These are phyloP conservation scores for Colletotrichum navitas DNA, from an alignment of 2,329 filamentous ascomycete species.

Conservation along the genomic window DNA sequence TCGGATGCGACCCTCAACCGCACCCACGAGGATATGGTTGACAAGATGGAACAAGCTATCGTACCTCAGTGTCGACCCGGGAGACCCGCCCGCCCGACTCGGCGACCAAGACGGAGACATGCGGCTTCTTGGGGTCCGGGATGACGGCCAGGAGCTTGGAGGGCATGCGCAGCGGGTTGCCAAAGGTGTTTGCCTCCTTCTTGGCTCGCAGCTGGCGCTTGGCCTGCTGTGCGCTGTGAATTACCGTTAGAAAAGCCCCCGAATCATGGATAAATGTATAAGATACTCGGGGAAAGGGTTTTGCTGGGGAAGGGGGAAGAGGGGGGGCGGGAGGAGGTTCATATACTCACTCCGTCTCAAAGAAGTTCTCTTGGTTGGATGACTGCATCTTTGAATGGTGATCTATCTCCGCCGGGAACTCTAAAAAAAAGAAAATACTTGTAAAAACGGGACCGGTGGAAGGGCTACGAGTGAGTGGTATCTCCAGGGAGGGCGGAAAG, in stretches of 20 bases:
- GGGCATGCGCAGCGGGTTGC: constrained; percentile 81
- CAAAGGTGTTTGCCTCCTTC: constrained; percentile 82
- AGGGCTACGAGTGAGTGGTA: too few relatives aligned
- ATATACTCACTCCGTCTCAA: constrained; percentile 84
- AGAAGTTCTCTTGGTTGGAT: constrained; percentile 84
- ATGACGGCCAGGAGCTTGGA: constrained; percentile 87
- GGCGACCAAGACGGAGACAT: constrained; percentile 78
- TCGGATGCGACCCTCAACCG: too few relatives aligned
- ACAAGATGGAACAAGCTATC: constrained; percentile 25
- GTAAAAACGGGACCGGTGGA: not conserved
- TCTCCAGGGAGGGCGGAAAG: not conserved
- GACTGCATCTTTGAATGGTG: constrained; percentile 71
- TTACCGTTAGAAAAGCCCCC: constrained; percentile 11
- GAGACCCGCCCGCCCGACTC: constrained; percentile 88
- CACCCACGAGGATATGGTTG: not conserved
- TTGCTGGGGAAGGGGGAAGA: not conserved
- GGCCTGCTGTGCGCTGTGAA: constrained; percentile 24
- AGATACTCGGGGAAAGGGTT: constrained; percentile 47
- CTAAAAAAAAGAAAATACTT: not conserved
- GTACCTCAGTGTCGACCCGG: constrained; percentile 80
- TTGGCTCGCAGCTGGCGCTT: constrained; percentile 57
- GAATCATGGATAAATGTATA: not conserved
- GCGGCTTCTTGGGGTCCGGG: constrained; percentile 72
- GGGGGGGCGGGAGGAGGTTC: too few relatives aligned
- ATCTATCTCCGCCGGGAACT: not conserved